Conservation (phyloP, 2,329 filamentous ascomycete genomes). For the Iodosphaeria phyllophila region DNA sequence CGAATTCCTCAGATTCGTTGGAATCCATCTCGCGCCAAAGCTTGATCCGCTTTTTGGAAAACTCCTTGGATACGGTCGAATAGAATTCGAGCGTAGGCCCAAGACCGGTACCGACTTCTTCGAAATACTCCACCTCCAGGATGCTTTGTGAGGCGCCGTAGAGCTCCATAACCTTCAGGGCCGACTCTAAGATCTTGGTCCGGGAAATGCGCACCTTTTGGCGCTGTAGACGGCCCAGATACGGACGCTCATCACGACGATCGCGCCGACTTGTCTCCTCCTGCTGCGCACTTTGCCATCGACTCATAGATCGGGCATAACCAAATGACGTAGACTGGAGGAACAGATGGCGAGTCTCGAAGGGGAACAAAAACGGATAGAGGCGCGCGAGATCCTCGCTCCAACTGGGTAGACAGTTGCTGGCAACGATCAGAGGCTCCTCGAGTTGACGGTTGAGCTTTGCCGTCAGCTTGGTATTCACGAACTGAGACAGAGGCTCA, state of each 20-base stretch:
- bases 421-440: slow-evolving; percentile 90
- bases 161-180: slow-evolving; percentile 95
- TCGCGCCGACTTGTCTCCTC: slow-evolving; percentile 67
- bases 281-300: slow-evolving; percentile 86
- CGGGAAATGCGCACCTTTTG: slow-evolving; percentile 97
- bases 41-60: slow-evolving; percentile 91
- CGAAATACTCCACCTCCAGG: slow-evolving; percentile 94
- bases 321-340: slow-evolving; percentile 96
- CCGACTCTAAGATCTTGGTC: slow-evolving; percentile 86
- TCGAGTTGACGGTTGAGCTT: slow-evolving; percentile 95
- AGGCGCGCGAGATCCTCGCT: slow-evolving; percentile 84
- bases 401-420: slow-evolving; percentile 90
- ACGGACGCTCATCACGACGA: slow-evolving; percentile 76
- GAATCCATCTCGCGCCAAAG: slow-evolving; percentile 88
- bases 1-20: slow-evolving; percentile 55
- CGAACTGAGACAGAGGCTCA: slow-evolving; percentile 82
- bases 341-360: slow-evolving; percentile 93
- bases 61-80: slow-evolving; percentile 90
- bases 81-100: slow-evolving; percentile 96
- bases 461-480: slow-evolving; percentile 95
- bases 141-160: slow-evolving; percentile 95
- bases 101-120: slow-evolving; percentile 90
- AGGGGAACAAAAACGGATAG: slow-evolving; percentile 94
- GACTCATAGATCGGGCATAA: slow-evolving; percentile 89
- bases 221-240: slow-evolving; percentile 76